Conservation (phyloP, 2,329 filamentous ascomycete genomes). For the Aspergillus transmontanensis region DNA sequence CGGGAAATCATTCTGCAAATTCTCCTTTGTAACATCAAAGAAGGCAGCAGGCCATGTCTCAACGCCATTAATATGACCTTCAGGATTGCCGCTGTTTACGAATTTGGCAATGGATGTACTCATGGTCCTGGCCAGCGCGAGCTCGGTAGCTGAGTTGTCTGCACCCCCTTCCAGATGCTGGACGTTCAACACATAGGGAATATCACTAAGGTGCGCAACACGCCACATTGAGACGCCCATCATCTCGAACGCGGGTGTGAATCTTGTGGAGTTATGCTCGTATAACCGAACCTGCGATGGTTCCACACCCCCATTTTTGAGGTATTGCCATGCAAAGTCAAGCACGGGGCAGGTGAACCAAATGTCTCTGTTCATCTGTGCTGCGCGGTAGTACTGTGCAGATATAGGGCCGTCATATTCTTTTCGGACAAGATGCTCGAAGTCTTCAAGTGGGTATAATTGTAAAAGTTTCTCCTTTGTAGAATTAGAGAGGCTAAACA, state of each 20-base stretch:
- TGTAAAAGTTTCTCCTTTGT: slow-evolving; percentile 23
- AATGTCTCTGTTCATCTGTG: slow-evolving; percentile 35
- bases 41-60: slow-evolving; percentile 10
- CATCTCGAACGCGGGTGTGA: slow-evolving; percentile 24
- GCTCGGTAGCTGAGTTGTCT: slow-evolving; percentile 19
- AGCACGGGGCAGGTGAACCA: slow-evolving; percentile 37
- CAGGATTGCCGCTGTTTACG: neutral
- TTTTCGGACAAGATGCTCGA: slow-evolving; percentile 15
- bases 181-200: slow-evolving; percentile 34
- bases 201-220: slow-evolving; percentile 37
- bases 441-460: slow-evolving; percentile 22
- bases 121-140: slow-evolving; percentile 7
- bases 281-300: slow-evolving; percentile 27
- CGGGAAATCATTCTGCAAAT: neutral
- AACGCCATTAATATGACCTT: neutral
- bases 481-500: slow-evolving; percentile 13
- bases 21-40: neutral
- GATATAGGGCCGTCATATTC: slow-evolving; percentile 22
- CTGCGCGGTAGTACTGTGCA: slow-evolving; percentile 37
- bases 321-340: slow-evolving; percentile 37
- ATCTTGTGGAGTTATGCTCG: slow-evolving; percentile 33
- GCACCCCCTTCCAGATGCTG: slow-evolving; percentile 10
- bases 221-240: slow-evolving; percentile 40
- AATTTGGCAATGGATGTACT: slow-evolving; percentile 15
- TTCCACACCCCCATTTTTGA: slow-evolving; percentile 18